Evolutionary conservation across 1,284 basidiomycete genomes (phyloP), one percentile per base, ranked within the genome.

Genomic region (Uromyces viciae-fabae): DNA sequence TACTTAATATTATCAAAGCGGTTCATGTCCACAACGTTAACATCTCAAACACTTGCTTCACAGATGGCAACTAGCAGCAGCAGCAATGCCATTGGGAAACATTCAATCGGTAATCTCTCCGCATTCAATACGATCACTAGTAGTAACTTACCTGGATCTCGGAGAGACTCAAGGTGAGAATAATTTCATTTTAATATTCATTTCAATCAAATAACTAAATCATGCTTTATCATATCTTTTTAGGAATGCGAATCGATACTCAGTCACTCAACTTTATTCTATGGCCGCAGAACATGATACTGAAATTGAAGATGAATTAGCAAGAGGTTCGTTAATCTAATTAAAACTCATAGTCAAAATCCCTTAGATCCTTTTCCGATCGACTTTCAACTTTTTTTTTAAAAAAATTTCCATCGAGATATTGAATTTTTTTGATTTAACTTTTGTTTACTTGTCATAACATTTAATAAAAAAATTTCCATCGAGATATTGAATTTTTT

Each of bases 271-370:
- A 31, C 90, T 98, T 84, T 98, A 98, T 87, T 94, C 93, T 84
- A 94, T 99, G 91, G 95, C 95, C 15, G 96, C 95, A 38, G 95
- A 99, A 87, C 94, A 98, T 89, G 96, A 99, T 86, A 93, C 97
- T 38, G 97, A 99, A 86, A 93, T 98, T 60, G 95, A 98, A 87
- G 96, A 99, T 87, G 96, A 99, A 86, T 88, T 99, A 81, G 95
- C 95, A 11, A 89, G 94, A 89, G 93, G 94, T 94, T n/a, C n/a
- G n/a, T n/a, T n/a, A n/a, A 85, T 83, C 91, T n/a, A n/a, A n/a
- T n/a, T n/a, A n/a, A n/a, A 38, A n/a, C n/a, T n/a, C n/a, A n/a
- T n/a, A n/a, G n/a, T n/a, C n/a, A n/a, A n/a, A n/a, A 36, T 33
- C n/a, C n/a, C 28, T 4, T 43, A 22, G 31, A 38, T 36, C 33